Percentiles rank a stretch among this genome's conserved stretches.
These are phyloP conservation scores for Cercospora janseana DNA, from an alignment of 2,329 filamentous ascomycete genomes.

Conservation along the genomic window DNA sequence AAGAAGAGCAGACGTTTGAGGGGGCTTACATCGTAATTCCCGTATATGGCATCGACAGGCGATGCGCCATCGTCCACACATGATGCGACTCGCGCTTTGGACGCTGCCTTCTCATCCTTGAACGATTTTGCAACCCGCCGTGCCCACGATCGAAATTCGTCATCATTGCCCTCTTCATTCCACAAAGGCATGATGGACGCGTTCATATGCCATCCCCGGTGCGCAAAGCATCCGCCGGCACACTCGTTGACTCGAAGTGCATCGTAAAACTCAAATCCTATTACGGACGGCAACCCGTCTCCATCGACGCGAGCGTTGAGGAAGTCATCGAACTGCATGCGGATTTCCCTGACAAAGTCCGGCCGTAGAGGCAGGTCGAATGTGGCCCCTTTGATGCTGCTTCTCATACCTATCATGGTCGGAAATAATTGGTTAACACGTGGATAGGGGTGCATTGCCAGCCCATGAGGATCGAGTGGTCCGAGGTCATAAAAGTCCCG, in stretches of 20 bases:
- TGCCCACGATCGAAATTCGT: not conserved
- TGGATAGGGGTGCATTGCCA: conserved; percentile 25
- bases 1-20: not conserved
- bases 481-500: no score
- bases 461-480: no score
- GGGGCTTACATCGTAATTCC: not conserved
- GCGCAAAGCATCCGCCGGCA: not conserved
- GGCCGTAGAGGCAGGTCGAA: conserved; percentile 28
- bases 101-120: not conserved
- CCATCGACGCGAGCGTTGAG: no score
- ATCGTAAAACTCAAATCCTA: not conserved
- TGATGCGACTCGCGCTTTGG: not conserved
- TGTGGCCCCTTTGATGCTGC: conserved; percentile 33
- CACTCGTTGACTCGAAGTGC: not conserved
- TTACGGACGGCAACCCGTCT: no score
- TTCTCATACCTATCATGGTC: conserved; percentile 24
- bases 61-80: not conserved
- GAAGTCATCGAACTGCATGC: no score
- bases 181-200: not conserved
- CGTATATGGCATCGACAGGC: no score
- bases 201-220: not conserved
- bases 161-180: not conserved
- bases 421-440: conserved; percentile 31
- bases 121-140: not conserved
- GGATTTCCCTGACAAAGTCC: no score